Conservation (phyloP, 306 rosid species). For the Inga oerstediana region DNA sequence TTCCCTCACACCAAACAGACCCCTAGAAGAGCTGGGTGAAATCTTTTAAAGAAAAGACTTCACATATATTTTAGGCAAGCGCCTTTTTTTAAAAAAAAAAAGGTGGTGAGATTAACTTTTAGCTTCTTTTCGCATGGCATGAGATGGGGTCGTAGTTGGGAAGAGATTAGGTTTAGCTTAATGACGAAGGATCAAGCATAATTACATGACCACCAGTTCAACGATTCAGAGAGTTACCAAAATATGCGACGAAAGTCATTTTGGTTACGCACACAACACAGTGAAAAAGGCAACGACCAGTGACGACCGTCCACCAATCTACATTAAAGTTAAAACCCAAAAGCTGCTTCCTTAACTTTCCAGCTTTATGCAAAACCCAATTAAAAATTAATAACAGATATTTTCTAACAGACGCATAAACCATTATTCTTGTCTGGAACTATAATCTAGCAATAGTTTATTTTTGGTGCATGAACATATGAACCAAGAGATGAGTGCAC, state of each 20-base stretch:
- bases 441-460: background rate
- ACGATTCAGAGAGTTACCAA: conserved; percentile 37
- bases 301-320: background rate
- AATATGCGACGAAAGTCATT: conserved; percentile 33
- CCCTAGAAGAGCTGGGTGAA: background rate
- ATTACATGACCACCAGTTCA: conserved; percentile 35
- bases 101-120: conserved; percentile 1
- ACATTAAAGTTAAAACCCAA: background rate
- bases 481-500: background rate
- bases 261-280: conserved; percentile 20
- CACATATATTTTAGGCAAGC: background rate
- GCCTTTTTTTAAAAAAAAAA: background rate
- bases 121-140: conserved; percentile 26
- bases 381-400: background rate
- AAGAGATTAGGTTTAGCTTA: conserved; percentile 76
- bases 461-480: background rate
- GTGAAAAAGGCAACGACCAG: conserved; percentile 30
- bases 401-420: background rate
- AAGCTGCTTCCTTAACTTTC: conserved; percentile 25
- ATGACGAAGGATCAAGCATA: conserved; percentile 81
- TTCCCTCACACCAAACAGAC: too few relatives aligned
- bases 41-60: background rate
- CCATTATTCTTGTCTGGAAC: background rate
- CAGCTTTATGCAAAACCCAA: conserved; percentile 1
- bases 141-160: conserved; percentile 36